phyloP scores from a whole-genome alignment of 805 yeast genomes.

The Teunomyces gatunensis region DNA sequence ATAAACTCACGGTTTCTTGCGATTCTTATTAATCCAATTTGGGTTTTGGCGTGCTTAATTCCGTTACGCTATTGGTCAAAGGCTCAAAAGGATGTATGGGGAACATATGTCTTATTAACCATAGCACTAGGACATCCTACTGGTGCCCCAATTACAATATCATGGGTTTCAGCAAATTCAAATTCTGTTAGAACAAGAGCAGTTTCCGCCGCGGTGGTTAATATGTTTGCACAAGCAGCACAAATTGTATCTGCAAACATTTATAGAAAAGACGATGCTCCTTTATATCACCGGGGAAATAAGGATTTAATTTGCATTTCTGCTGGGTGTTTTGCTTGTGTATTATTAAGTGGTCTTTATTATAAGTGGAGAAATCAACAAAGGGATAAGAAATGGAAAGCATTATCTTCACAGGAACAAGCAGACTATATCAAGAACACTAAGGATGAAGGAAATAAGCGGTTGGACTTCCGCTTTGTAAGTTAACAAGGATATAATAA shows the following conservation, averaged over 20 bases:
- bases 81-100: conserved; percentile 39
- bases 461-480: conserved; percentile 49
- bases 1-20: conserved; percentile 22
- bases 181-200: conserved; percentile 63
- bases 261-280: conserved; percentile 56
- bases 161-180: conserved; percentile 63
- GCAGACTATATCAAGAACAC: conserved; percentile 45
- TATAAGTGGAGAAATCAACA: conserved; percentile 41
- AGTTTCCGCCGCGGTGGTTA: conserved; percentile 62
- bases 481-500: background rate
- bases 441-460: conserved; percentile 53
- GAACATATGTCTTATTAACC: conserved; percentile 38
- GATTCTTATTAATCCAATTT: conserved; percentile 22
- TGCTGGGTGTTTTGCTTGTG: conserved; percentile 28
- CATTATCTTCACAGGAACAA: conserved; percentile 48
- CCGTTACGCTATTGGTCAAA: conserved; percentile 43
- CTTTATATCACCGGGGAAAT: conserved; percentile 61
- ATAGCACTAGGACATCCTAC: conserved; percentile 44
- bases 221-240: conserved; percentile 62
- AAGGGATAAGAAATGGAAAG: conserved; percentile 50
- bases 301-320: conserved; percentile 35
- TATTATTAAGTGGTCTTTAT: conserved; percentile 31
- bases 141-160: conserved; percentile 54
- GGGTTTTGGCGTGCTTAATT: conserved; percentile 25
- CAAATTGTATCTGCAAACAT: conserved; percentile 53